phyloP scores from a whole-genome alignment of 345 rosid species.

The Acer negundo region DNA sequence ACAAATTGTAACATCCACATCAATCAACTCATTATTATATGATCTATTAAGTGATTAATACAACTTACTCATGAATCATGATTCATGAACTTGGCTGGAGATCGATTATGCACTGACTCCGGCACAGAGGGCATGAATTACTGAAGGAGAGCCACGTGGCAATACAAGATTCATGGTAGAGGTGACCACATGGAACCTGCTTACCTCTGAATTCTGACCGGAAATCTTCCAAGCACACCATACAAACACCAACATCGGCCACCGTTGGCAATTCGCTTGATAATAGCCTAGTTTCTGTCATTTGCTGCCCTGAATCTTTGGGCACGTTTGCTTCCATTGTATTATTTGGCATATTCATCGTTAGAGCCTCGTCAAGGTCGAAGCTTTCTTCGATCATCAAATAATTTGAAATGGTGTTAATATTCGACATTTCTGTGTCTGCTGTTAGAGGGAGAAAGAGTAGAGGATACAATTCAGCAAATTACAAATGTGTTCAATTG shows the following conservation, averaged over 20 bases:
- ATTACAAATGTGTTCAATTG: neutral
- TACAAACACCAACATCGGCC: slow-evolving; percentile 16
- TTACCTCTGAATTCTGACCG: slow-evolving; percentile 11
- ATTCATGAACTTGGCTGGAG: neutral
- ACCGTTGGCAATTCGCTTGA: slow-evolving; percentile 10
- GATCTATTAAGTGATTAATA: no score
- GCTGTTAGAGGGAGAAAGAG: neutral
- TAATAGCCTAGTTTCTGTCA: neutral
- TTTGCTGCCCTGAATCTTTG: neutral
- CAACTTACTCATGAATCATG: no score
- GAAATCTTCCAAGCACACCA: slow-evolving; percentile 35
- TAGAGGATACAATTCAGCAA: no score
- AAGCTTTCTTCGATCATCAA: slow-evolving; percentile 17
- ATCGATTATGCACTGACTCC: slow-evolving; percentile 16
- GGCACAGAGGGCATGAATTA: slow-evolving; percentile 43
- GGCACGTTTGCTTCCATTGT: neutral
- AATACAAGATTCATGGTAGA: slow-evolving; percentile 31
- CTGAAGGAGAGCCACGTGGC: slow-evolving; percentile 30
- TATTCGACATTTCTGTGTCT: neutral
- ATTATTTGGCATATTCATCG: neutral
- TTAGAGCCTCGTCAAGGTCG: slow-evolving; percentile 35
- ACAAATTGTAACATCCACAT: no score
- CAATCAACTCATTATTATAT: no score
- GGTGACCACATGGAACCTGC: slow-evolving; percentile 32
- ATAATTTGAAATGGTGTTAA: neutral